Evolutionary conservation across 164 flowering plant species (phyloP), one percentile per base, ranked within the genome.

Genomic region (Vitis rotundifolia): DNA sequence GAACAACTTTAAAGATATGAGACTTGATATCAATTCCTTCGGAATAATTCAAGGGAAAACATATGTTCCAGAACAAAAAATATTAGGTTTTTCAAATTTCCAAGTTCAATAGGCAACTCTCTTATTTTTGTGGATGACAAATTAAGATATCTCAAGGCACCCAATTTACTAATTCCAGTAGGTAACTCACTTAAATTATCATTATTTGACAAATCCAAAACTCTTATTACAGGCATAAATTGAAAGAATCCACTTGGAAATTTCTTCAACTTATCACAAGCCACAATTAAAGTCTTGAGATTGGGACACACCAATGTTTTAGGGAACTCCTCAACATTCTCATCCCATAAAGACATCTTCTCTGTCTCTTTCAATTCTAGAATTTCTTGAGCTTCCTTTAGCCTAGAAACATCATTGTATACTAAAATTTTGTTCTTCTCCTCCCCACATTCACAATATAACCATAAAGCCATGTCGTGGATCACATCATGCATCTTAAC

Each of bases 401-500:
- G 0, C n/a, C 0, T 31, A 31, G 44, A 31, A 31, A 31, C 44
- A 31, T 31, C 15, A 52, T 52, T n/a, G 11, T 12, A 14, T 12
- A 12, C 55, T n/a, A 52, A 6, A 1, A 52, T 12, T 15, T 26
- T 31, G 0, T 50, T 22, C 37, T 58, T 29, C 49, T 48, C 18
- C 19, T 11, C 18, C 49, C 26, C 53, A 8, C 8, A 48, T 8
- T 63, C 26, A 31, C 18, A 10, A 29, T 52, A 62, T 26, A 64
- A 22, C 68, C 68, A 71, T n/a, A 71, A 13, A 11, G 63, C 48
- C 68, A 71, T 71, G 29, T 64, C 74, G 26, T 68, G 74, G 9
- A 64, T 28, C 52, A 71, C 26, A 56, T 71, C 69, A 53, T 72
- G 75, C 70, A 72, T 66, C 12, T 19, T 66, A 12, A 72, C 66